Evolutionary conservation across 495 filamentous ascomycete species (phyloP), one percentile per base, ranked within the genome.

Genomic region (Mycothermus thermophilus): DNA sequence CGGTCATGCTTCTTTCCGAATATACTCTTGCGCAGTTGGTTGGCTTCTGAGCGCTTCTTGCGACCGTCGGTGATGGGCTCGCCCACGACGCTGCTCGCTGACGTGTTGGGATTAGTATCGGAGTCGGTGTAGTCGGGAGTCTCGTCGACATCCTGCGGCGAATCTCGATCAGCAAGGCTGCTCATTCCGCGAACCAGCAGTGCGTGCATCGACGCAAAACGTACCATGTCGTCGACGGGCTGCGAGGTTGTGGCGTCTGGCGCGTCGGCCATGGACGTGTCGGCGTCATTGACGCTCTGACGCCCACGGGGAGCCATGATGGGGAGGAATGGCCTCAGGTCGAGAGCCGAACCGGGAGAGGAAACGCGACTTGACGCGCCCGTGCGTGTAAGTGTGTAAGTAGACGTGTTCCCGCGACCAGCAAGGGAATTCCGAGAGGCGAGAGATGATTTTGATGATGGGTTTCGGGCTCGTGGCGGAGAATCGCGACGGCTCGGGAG

Each of bases 1-100:
- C 74, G 67, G 46, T 87, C 80, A 46, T 95, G 90, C 57, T 99
- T 95, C 63, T 88, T 93, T 44, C 86, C 85, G 47, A 93, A 80
- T 16, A 93, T 78, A 50, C 74, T 92, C 55, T 92, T 81, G 31
- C 88, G 80, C 48, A 94, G 64, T 49, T 84, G 75, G 30, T 82
- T 84, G 27, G 77, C 87, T 49, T 93, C 83, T 26, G 82, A 77
- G 34, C 85, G 74, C 48, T 78, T 73, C 58, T 80, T 85, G 19
- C 90, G 79, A 9, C 87, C 87, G 64, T 96, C 90, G 14, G 55
- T 38, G 14, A 59, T 59, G 21, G 58, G 54, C 42, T 93, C 84
- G 33, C 83, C 86, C 40, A 70, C 75, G 44, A 88, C 75, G 53
- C 84, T 93, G 64, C 80, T 93, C 37, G 80, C 83, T 25, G 81